A percentile compares a stretch with the other conserved stretches of the same genome.
Evolutionary conservation across 495 filamentous ascomycete species (phyloP).

Genomic region (Apiosordaria backusii): DNA sequence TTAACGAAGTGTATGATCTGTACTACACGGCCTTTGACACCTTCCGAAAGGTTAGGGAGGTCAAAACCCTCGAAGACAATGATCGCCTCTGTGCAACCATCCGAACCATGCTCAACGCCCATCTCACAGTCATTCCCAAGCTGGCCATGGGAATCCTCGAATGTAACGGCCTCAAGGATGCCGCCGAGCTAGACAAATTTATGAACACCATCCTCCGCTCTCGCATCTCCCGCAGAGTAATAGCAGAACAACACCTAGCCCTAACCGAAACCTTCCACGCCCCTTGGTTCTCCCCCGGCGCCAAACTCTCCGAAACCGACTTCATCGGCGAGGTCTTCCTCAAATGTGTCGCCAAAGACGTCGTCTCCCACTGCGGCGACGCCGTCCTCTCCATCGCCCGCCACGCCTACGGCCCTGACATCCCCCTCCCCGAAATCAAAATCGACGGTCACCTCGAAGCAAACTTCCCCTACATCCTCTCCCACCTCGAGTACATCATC

Average conservation of each 20-base stretch:
- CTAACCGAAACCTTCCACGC: constrained; percentile 95
- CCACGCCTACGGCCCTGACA: constrained; percentile 64
- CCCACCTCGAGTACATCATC: constrained; percentile 94
- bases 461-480: constrained; percentile 93
- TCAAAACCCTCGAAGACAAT: constrained; percentile 86
- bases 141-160: constrained; percentile 92
- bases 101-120: constrained; percentile 73
- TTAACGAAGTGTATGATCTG: constrained; percentile 91
- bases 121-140: constrained; percentile 88
- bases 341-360: constrained; percentile 86
- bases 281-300: constrained; percentile 84
- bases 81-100: constrained; percentile 82
- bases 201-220: constrained; percentile 93
- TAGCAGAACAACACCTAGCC: constrained; percentile 94
- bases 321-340: constrained; percentile 96
- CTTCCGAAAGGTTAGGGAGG: constrained; percentile 76
- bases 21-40: constrained; percentile 95
- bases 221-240: constrained; percentile 90
- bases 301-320: constrained; percentile 69
- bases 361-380: constrained; percentile 76
- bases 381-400: constrained; percentile 65
- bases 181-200: constrained; percentile 80
- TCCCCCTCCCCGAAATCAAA: constrained; percentile 73
- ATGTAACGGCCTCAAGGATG: constrained; percentile 70
- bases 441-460: constrained; percentile 82